These are phyloP conservation scores for Thelephora terrestris DNA, from an alignment of 1,284 basidiomycete species.

Conservation along the genomic window DNA sequence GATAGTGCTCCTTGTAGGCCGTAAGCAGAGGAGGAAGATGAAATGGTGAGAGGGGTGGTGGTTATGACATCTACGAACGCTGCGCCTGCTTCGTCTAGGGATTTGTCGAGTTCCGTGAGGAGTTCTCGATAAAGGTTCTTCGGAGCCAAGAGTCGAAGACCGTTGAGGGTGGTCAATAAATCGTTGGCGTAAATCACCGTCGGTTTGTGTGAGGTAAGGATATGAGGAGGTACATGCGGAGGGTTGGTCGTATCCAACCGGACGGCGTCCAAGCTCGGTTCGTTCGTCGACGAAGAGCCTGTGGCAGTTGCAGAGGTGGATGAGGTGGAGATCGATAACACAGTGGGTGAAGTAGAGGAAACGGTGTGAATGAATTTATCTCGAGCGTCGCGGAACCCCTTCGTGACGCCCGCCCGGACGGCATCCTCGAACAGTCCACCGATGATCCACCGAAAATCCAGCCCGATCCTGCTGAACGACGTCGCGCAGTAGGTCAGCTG, in stretches of 20 bases:
- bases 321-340: neutral
- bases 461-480: conserved; percentile 87
- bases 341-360: neutral
- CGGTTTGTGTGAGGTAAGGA: conserved; percentile 67
- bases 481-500: conserved; percentile 88
- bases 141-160: conserved; percentile 74
- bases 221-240: conserved; percentile 52
- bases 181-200: conserved; percentile 72
- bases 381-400: conserved; percentile 28
- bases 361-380: conserved; percentile 6
- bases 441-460: conserved; percentile 71
- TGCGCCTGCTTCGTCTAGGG: conserved; percentile 35
- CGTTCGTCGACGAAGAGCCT: neutral
- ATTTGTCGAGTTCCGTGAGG: conserved; percentile 35
- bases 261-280: conserved; percentile 11
- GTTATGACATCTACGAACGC: conserved; percentile 20
- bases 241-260: conserved; percentile 18
- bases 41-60: conserved; percentile 1
- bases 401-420: conserved; percentile 34
- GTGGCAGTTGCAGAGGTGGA: neutral
- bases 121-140: conserved; percentile 40
- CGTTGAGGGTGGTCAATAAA: conserved; percentile 67
- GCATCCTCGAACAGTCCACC: conserved; percentile 54
- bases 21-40: too few relatives aligned
- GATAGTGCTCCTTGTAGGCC: conserved; percentile 8